Percentiles rank a stretch among this genome's conserved stretches.
phyloP scores from a whole-genome alignment of 2,329 filamentous ascomycete genomes.

The Chlorencoelia australis region DNA sequence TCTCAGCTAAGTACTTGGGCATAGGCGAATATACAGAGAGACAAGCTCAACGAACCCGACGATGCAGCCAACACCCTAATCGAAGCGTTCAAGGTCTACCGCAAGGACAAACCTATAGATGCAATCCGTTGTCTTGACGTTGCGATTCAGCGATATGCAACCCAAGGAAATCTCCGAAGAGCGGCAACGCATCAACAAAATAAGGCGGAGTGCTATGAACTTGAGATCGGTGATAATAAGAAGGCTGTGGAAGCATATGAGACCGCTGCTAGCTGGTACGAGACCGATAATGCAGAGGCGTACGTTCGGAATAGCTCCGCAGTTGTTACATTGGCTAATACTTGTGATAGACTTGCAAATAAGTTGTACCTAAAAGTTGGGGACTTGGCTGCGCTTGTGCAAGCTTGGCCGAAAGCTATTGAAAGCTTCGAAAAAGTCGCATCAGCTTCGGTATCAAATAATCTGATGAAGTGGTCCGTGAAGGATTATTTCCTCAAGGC shows the following conservation, averaged over 20 bases:
- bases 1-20: too few species aligned
- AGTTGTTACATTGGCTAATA: background rate
- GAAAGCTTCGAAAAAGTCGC: constrained; percentile 78
- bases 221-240: constrained; percentile 69
- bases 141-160: constrained; percentile 76
- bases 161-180: constrained; percentile 80
- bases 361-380: constrained; percentile 72
- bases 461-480: constrained; percentile 85
- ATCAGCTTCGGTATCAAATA: constrained; percentile 69
- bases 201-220: constrained; percentile 78
- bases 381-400: background rate
- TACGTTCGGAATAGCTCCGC: constrained; percentile 34
- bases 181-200: constrained; percentile 87
- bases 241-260: constrained; percentile 75
- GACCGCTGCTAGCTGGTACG: constrained; percentile 78
- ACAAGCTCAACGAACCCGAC: constrained; percentile 79
- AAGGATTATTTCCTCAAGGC: constrained; percentile 95
- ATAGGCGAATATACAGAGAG: too few species aligned
- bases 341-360: constrained; percentile 56
- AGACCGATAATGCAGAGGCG: constrained; percentile 75
- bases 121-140: constrained; percentile 70
- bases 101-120: constrained; percentile 72
- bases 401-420: background rate
- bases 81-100: constrained; percentile 92
- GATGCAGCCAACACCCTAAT: constrained; percentile 80